Evolutionary conservation across 331 rosid genomes (phyloP).

Genomic region (Cucumis variabilis): DNA sequence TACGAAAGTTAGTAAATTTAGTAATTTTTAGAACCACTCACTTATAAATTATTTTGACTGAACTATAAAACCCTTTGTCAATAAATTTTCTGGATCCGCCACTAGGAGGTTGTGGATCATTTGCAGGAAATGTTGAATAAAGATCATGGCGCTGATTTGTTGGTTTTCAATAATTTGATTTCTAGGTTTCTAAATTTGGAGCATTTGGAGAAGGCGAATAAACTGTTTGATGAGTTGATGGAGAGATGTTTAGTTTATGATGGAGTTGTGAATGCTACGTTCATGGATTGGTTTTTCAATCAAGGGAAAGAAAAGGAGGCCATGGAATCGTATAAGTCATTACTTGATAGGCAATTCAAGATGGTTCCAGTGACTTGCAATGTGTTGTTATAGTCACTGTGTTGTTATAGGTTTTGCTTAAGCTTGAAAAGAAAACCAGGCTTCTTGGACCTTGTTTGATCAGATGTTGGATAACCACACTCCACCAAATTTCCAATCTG

Average conservation of each 20-base stretch:
- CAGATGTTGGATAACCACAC: conserved; percentile 91
- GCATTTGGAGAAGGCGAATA: conserved; percentile 80
- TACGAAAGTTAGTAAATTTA: no score
- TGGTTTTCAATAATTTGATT: conserved; percentile 82
- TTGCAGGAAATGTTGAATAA: conserved; percentile 89
- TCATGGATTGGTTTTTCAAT: conserved; percentile 85
- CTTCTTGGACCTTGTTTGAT: conserved; percentile 73
- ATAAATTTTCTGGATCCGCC: no score
- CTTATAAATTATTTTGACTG: no score
- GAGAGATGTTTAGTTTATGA: conserved; percentile 90
- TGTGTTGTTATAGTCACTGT: conserved; percentile 81
- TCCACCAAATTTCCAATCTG: conserved; percentile 89
- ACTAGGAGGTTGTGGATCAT: conserved; percentile 76
- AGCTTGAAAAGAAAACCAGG: conserved; percentile 58
- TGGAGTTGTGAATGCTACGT: conserved; percentile 87
- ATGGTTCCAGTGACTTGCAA: conserved; percentile 89
- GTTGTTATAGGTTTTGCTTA: conserved; percentile 75
- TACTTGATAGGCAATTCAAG: conserved; percentile 71
- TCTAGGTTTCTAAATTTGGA: conserved; percentile 70
- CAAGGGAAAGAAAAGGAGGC: conserved; percentile 78
- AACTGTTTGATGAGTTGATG: conserved; percentile 88
- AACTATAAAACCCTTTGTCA: no score
- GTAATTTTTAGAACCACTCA: no score
- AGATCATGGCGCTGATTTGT: conserved; percentile 89
- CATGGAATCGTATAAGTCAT: conserved; percentile 84